Evolutionary conservation across 1,284 basidiomycete genomes (phyloP), one percentile per base, ranked within the genome.

Genomic region (Hortiboletus rubellus): DNA sequence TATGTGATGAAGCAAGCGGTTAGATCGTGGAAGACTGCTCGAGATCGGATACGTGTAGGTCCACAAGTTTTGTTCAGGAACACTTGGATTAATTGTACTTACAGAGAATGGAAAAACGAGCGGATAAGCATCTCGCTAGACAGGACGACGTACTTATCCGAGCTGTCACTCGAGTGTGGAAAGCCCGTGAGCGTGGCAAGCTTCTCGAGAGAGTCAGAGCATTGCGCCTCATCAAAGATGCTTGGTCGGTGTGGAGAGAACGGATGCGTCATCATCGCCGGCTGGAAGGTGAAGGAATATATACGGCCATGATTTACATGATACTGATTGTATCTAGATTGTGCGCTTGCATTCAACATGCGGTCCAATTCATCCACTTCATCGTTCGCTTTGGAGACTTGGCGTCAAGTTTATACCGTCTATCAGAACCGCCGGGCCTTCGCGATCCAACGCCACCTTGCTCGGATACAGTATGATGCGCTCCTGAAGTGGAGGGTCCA

Each of bases 111-210:
- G 82, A 85, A 64, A 74, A 67, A 54, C 81, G 81, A 33, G 87
- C 84, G 7, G 70, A 75, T 56, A 87, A 84, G 58, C 81, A 88
- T 64, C 57, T 84, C 18, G 74, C 76, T 41, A 79, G 85, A 42
- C 86, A 85, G 66, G 85, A 91, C 64, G 78, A 78, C 50, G 75
- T 87, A 22, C 77, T 91, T 10, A 62, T 89, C 37, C 80, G 82
- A 45, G 89, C 86, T 22, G 75, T 89, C 38, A 73, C 82, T 63
- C 79, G 85, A 48, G 82, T 91, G 18, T 91, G 91, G 89, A 85
- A 83, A 64, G 86, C 87, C 31, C 83, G 83, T 47, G 86, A 87
- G 68, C 81, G 86, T 17, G 87, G 86, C 18, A 76, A 74, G 51
- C 77, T 86, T 24, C 76, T 91, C 11, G 81, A 83, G 60, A 79